phyloP scores from a whole-genome alignment of 495 filamentous ascomycete species.

The Penicillium paradoxum region DNA sequence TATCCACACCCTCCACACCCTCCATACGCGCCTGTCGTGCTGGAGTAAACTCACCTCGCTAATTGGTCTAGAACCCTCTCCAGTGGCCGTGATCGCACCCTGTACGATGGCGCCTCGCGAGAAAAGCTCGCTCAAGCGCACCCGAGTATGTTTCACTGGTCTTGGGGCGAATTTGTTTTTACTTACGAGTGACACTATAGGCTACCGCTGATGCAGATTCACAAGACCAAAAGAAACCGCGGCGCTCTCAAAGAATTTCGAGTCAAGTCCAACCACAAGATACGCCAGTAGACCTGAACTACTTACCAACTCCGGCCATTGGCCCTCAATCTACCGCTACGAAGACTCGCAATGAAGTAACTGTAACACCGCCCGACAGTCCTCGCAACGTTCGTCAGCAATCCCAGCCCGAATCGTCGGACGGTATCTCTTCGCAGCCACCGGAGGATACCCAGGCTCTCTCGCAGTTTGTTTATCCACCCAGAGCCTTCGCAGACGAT shows the following conservation, averaged over 20 bases:
- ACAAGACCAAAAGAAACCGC: constrained; percentile 47
- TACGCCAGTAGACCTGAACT: constrained; percentile 57
- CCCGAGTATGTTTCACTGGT: constrained; percentile 31
- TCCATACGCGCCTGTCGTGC: background rate
- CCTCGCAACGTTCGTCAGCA: constrained; percentile 53
- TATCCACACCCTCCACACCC: too few species aligned
- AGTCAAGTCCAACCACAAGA: constrained; percentile 50
- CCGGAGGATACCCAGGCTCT: constrained; percentile 56
- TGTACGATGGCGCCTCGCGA: constrained; percentile 46
- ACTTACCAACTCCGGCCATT: constrained; percentile 81
- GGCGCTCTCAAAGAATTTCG: constrained; percentile 49
- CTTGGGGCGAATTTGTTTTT: background rate
- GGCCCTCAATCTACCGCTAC: constrained; percentile 59
- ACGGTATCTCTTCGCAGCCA: constrained; percentile 64
- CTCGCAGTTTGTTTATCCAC: constrained; percentile 76
- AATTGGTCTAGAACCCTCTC: constrained; percentile 17
- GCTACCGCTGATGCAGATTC: constrained; percentile 34
- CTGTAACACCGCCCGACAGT: constrained; percentile 65
- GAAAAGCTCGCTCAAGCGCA: constrained; percentile 52
- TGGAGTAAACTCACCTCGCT: background rate
- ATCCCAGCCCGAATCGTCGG: constrained; percentile 54
- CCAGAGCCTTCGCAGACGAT: constrained; percentile 69
- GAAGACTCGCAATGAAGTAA: constrained; percentile 62
- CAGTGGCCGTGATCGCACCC: constrained; percentile 5
- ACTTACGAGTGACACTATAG: constrained; percentile 25